Base-by-base conservation (phyloP, 129 eudicot genomes). In the Erigeron canadensis region DNA sequence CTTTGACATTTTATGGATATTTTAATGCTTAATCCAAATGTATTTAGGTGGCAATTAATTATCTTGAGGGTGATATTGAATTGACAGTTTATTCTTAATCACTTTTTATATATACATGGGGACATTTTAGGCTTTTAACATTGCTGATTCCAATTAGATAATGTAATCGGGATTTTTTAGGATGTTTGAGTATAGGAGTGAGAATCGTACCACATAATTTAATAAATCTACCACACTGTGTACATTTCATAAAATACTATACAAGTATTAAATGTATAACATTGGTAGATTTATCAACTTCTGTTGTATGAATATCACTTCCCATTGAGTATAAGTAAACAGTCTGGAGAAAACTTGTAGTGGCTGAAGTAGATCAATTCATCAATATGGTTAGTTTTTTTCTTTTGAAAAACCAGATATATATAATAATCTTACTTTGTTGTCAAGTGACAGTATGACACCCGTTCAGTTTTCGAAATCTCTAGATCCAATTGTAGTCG, bases 171-270 rank as follows among this genome's bases (percentile, higher is more conserved):
- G 13, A 43, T 59, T 59, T 10, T 28, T 17, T 21, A 59, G 69
- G 69, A 16, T 64, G 50, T 39, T 64, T 41, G 28, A 64, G 28
- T n/a, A 63, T 63, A n/a, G n/a, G n/a, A n/a, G n/a, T n/a, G n/a
- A n/a, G n/a, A n/a, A n/a, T n/a, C n/a, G n/a, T n/a, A n/a, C n/a
- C n/a, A n/a, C n/a, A n/a, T n/a, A n/a, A n/a, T n/a, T n/a, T n/a
- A n/a, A n/a, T n/a, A n/a, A n/a, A n/a, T n/a, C n/a, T n/a, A n/a
- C n/a, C n/a, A n/a, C n/a, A n/a, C n/a, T n/a, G n/a, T n/a, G n/a
- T n/a, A n/a, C n/a, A n/a, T n/a, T n/a, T n/a, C n/a, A n/a, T n/a
- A n/a, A n/a, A n/a, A n/a, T n/a, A n/a, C n/a, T n/a, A n/a, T n/a
- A n/a, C n/a, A n/a, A n/a, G n/a, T n/a, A n/a, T n/a, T n/a, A n/a